Conservation (phyloP, 2,329 filamentous ascomycete genomes). For the Calycina marina region DNA sequence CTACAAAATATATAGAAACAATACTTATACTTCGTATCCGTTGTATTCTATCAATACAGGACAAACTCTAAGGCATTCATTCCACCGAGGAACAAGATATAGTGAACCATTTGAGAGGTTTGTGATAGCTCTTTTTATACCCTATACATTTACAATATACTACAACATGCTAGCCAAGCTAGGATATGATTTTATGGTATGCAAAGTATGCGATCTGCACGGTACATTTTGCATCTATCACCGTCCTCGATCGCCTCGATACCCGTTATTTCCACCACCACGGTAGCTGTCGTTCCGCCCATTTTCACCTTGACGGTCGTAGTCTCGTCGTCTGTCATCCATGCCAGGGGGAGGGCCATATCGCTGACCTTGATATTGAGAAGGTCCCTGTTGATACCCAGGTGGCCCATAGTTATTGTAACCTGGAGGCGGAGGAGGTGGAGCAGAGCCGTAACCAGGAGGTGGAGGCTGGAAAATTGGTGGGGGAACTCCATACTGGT, state of each 20-base stretch:
- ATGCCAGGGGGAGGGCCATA: constrained; percentile 8
- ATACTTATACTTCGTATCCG: no score
- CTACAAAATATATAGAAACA: no score
- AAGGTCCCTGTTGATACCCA: constrained; percentile 11
- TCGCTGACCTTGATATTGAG: constrained; percentile 5
- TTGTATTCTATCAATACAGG: no score
- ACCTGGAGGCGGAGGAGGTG: constrained; percentile 29
- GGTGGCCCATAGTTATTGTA: constrained; percentile 15
- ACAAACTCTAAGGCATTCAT: no score
- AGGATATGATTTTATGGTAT: no score
- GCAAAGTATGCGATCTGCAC: no score
- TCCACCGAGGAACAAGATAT: no score
- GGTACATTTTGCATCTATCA: no score
- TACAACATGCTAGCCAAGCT: neutral
- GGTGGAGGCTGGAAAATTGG: constrained; percentile 29
- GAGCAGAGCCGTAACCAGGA: constrained; percentile 29
- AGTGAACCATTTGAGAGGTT: no score
- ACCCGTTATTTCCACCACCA: neutral
- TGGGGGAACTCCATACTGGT: constrained; percentile 15
- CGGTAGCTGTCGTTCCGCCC: constrained; percentile 7
- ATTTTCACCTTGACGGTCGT: constrained; percentile 8
- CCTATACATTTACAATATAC: neutral
- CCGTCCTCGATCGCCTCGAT: no score
- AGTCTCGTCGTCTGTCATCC: no score
- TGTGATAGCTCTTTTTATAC: no score